These are phyloP conservation scores for Colletotrichum noveboracense DNA, from an alignment of 2,329 filamentous ascomycete species.

Conservation along the genomic window DNA sequence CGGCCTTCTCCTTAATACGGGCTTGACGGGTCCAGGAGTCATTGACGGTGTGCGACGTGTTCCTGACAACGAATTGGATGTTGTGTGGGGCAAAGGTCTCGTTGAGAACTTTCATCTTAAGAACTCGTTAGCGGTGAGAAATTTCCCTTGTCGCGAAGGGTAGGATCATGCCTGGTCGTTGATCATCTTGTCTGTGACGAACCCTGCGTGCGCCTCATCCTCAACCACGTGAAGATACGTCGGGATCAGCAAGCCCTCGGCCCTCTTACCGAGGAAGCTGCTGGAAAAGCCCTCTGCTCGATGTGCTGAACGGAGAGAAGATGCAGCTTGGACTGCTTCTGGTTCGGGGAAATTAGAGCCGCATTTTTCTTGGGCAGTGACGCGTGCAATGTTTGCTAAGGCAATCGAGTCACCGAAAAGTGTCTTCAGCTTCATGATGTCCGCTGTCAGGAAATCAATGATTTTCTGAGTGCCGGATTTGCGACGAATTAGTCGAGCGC, in stretches of 20 bases:
- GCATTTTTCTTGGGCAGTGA: background rate
- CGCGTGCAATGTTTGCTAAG: background rate
- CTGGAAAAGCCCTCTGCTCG: background rate
- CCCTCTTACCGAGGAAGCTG: background rate
- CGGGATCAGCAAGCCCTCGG: background rate
- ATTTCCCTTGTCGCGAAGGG: too few species aligned
- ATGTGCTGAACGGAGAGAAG: background rate
- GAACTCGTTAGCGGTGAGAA: background rate
- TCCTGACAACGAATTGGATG: conserved; percentile 12
- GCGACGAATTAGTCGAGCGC: too few species aligned
- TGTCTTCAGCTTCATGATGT: background rate
- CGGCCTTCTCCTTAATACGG: conserved; percentile 9
- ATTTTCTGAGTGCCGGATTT: too few species aligned
- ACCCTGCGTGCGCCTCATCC: background rate
- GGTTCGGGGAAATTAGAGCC: background rate
- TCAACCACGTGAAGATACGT: conserved; percentile 15
- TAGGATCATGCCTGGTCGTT: background rate
- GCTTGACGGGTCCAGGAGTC: conserved; percentile 5
- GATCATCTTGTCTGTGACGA: conserved; percentile 5
- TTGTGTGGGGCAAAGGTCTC: conserved; percentile 9
- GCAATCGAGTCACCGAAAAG: background rate
- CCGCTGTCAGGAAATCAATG: too few species aligned
- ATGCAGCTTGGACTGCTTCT: background rate
- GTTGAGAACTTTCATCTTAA: conserved; percentile 11
- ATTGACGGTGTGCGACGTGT: conserved; percentile 7